These are phyloP conservation scores for Sphaerulina musiva DNA, from an alignment of 2,329 filamentous ascomycete species.

Conservation along the genomic window DNA sequence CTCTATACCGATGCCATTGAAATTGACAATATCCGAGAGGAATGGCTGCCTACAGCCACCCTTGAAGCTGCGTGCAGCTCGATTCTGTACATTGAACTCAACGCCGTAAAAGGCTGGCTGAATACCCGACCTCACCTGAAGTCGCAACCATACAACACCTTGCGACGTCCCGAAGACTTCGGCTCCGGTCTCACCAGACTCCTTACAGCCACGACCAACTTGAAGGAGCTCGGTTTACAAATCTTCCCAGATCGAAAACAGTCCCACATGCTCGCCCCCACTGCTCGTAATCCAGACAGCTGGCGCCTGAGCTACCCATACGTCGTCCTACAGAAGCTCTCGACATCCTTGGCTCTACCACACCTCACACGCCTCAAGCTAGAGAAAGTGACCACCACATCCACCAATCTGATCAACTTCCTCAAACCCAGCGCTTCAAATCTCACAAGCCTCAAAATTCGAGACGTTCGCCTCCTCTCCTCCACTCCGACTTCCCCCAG, in stretches of 20 bases:
- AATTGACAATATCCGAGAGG: constrained; percentile 24
- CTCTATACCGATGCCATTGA: constrained; percentile 32
- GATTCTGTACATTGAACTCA: constrained; percentile 30
- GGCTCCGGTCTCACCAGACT: constrained; percentile 22
- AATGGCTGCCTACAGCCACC: constrained; percentile 14
- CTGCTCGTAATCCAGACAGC: constrained; percentile 14
- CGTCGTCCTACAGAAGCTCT: constrained; percentile 18
- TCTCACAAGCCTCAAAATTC: constrained; percentile 29
- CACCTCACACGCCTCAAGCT: constrained; percentile 28
- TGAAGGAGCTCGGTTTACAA: constrained; percentile 27
- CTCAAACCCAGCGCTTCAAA: constrained; percentile 17
- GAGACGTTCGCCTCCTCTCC: constrained; percentile 27
- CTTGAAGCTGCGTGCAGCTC: constrained; percentile 21
- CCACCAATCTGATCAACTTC: constrained; percentile 19
- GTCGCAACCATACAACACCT: constrained; percentile 7
- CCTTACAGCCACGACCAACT: constrained; percentile 19
- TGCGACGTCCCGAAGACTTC: constrained; percentile 12
- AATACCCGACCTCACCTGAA: constrained; percentile 1
- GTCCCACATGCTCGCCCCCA: constrained; percentile 21
- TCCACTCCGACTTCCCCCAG: constrained; percentile 9
- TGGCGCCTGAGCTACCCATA: constrained; percentile 25
- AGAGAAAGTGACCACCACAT: constrained; percentile 26
- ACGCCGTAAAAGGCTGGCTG: constrained; percentile 24
- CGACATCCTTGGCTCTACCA: constrained; percentile 10
- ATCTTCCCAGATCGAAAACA: constrained; percentile 25